A percentile compares a stretch with the other conserved stretches of the same genome.
Conservation (phyloP, 768 basidiomycete genomes). For the Filobasidium wieringae region DNA sequence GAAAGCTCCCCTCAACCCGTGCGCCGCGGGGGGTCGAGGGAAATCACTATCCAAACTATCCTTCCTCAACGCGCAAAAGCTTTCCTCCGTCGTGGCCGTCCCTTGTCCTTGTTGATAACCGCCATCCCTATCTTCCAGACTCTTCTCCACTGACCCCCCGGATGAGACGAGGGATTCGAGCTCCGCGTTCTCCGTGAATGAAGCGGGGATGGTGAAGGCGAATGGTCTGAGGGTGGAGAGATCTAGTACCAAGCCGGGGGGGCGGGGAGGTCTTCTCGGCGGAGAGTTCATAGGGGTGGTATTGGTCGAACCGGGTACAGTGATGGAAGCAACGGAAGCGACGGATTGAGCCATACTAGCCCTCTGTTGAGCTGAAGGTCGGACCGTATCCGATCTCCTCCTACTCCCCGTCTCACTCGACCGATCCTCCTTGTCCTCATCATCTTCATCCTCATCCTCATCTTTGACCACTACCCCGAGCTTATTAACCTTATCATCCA, state of each 20-base stretch:
- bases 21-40: neutral
- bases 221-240: neutral
- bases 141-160: too few relatives aligned
- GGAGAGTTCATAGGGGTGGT: neutral
- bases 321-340: too few relatives aligned
- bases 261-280: neutral
- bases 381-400: too few relatives aligned
- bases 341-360: too few relatives aligned
- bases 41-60: neutral
- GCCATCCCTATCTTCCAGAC: too few relatives aligned
- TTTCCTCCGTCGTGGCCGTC: neutral
- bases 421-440: too few relatives aligned
- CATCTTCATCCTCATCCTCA: neutral
- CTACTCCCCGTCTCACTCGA: too few relatives aligned
- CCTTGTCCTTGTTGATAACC: too few relatives aligned
- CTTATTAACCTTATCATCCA: neutral
- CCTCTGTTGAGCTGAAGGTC: too few relatives aligned
- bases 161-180: too few relatives aligned
- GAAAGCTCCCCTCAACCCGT: neutral
- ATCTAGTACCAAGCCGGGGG: neutral
- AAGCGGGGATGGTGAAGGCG: neutral
- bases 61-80: neutral
- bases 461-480: neutral
- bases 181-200: too few relatives aligned
- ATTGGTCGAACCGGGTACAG: too few relatives aligned